Evolutionary conservation across 1,139 yeast genomes (phyloP), one percentile per base, ranked within the genome.

Genomic region (Blastobotrys petasosporus): DNA sequence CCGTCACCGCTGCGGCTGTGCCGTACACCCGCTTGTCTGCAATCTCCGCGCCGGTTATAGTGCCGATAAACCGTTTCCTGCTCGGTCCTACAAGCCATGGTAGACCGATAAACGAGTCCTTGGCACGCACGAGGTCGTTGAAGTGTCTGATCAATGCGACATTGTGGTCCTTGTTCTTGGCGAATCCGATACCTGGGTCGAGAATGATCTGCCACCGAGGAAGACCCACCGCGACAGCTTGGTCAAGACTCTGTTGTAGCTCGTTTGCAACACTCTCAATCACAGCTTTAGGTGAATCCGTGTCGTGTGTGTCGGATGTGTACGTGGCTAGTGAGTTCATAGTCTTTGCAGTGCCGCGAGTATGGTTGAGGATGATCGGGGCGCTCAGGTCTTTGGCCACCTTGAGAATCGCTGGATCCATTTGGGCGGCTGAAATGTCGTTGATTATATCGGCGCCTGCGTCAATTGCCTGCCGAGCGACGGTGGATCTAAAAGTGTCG

Each of bases 131-230:
- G 17, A 69, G 58, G 25, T 51, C 53, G 4, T 47, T 47, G 2
- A 84, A 73, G 47, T 80, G 71, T 49, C 79, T 75, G 28, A 92
- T 71, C 1, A 88, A 57, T 10, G 75, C 73, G 38, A 90, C 57
- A 62, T 90, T 92, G 58, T 90, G 96, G 8, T 64, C 55, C 38
- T 75, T 58, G 45, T 73, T 74, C 62, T 92, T 92, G 16, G 97
- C 97, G 67, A 92, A 92, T 1, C 98, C 98, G 44, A 92, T 67
- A 1, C 98, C 98, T 0, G 99, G 98, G 63, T 92, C 99, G 10
- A 88, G 61, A 13, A 94, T 80, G 2, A 92, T 69, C 65, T 92
- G 97, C 96, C 97, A 92, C 62, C 94, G 79, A 48, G 73, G 73
- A 1, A 92, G 78, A 1, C 96, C 96, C 0, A 67, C 67, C 0